These are phyloP conservation scores for Coemansia sp. DNA, from an alignment of 192 early-diverging fungal genomes.

Conservation along the genomic window DNA sequence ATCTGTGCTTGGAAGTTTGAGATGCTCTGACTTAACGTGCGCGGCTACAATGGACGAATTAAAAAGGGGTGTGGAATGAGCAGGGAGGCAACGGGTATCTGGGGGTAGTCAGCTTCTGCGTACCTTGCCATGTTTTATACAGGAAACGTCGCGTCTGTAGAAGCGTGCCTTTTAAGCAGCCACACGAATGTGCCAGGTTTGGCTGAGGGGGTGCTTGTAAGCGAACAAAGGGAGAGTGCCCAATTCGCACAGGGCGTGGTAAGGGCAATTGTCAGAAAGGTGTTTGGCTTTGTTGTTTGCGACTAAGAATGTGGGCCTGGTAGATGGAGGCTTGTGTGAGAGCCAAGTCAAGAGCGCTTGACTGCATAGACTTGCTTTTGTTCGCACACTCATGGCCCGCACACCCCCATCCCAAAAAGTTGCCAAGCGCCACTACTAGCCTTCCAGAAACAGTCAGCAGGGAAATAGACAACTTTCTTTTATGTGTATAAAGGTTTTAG, in stretches of 20 bases:
- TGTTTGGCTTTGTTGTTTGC: constrained; percentile 1
- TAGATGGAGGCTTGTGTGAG: neutral
- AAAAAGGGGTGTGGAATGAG: neutral
- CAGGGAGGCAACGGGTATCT: neutral
- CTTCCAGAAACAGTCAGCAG: no score
- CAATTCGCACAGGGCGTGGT: constrained; percentile 7
- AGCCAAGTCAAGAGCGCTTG: neutral
- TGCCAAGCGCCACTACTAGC: constrained; percentile 15
- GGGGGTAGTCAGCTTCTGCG: neutral
- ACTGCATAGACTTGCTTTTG: neutral
- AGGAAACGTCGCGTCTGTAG: neutral
- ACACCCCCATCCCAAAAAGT: constrained; percentile 16
- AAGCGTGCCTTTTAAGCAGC: neutral
- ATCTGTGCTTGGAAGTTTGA: neutral
- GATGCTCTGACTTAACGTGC: neutral
- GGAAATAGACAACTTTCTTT: no score
- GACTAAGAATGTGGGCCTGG: neutral
- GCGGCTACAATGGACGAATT: neutral
- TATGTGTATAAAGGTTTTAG: no score
- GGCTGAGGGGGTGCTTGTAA: neutral
- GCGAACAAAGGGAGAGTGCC: neutral
- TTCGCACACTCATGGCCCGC: neutral
- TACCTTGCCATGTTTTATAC: neutral
- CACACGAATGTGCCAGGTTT: neutral
- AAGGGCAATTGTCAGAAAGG: neutral